Conservation (phyloP, 345 rosid species). For the Populus pruinosa region DNA sequence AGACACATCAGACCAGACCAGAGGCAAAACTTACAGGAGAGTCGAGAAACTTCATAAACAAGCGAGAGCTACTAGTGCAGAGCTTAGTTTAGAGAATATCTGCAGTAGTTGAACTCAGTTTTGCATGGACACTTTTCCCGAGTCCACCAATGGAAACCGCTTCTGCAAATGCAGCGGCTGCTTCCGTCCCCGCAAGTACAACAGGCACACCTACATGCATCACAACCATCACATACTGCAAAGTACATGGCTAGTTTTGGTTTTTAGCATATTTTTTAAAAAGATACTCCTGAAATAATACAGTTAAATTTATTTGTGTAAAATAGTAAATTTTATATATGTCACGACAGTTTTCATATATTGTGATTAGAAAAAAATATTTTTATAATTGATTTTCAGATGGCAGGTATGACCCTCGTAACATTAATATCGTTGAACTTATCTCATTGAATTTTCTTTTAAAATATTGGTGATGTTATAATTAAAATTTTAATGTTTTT, state of each 20-base stretch:
- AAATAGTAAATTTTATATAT: too few species aligned
- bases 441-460: too few species aligned
- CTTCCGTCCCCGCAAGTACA: conserved; percentile 84
- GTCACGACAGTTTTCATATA: too few species aligned
- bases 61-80: conserved; percentile 75
- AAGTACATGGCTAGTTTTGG: not conserved
- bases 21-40: conserved; percentile 43
- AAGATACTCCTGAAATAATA: too few species aligned
- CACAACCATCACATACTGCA: conserved; percentile 89
- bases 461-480: too few species aligned
- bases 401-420: too few species aligned
- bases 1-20: not conserved
- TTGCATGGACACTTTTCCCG: conserved; percentile 65
- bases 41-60: conserved; percentile 81
- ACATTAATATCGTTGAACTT: too few species aligned
- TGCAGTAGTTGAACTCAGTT: conserved; percentile 69
- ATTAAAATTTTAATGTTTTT: too few species aligned
- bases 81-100: conserved; percentile 84
- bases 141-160: conserved; percentile 81
- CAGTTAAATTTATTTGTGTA: too few species aligned
- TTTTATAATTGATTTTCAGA: too few species aligned
- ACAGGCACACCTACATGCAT: conserved; percentile 81
- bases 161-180: conserved; percentile 89
- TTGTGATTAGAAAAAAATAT: too few species aligned
- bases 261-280: too few species aligned